Base-by-base conservation (phyloP, 345 rosid species). In the Rhizophora mangle region DNA sequence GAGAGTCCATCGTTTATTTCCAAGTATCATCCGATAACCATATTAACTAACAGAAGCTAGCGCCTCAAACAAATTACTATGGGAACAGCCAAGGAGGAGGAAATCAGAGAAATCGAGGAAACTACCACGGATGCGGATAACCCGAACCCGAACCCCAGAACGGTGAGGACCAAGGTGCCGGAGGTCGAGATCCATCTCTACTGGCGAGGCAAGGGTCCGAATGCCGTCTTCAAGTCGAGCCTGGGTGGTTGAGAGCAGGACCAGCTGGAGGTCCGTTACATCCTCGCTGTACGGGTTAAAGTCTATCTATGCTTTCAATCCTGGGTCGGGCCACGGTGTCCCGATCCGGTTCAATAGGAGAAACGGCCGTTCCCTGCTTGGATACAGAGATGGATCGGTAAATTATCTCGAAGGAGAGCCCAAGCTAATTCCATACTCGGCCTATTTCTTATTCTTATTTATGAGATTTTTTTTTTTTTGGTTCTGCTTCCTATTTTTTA, bases 401-500 rank as follows among this genome's bases (percentile, higher is more conserved):
- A 67, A 88, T 59, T 68, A 85, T 82, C 68, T 95, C 10, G 99
- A 95, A 75, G 99, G 99, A 37, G 99, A 89, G 77, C 97, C 91
- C 21, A 76, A 82, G 96, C 97, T 92, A 68, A 32, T 32, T 32
- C 36, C 36, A 32, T 32, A 31, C 46, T 27, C 24, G 16, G 19
- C 37, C 0, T 61, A 46, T 13, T 8, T 32, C 15, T 60, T 32
- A 2, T 21, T 70, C 7, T 24, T 31, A 29, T 58, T 30, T 39
- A 6, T 29, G 37, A 19, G 43, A 37, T 47, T 8, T 36, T 31
- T 5, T 22, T 63, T 51, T 5, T 56, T 62, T 20, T 18, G 52
- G 11, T 30, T 64, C 26, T 47, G 21, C 34, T 9, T 64, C 32
- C 43, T 26, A 19, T 21, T 26, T 13, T n/a, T n/a, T n/a, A n/a